Evolutionary conservation across 2,329 filamentous ascomycete species (phyloP), one percentile per base, ranked within the genome.

Genomic region (Calonectria ilicicola): DNA sequence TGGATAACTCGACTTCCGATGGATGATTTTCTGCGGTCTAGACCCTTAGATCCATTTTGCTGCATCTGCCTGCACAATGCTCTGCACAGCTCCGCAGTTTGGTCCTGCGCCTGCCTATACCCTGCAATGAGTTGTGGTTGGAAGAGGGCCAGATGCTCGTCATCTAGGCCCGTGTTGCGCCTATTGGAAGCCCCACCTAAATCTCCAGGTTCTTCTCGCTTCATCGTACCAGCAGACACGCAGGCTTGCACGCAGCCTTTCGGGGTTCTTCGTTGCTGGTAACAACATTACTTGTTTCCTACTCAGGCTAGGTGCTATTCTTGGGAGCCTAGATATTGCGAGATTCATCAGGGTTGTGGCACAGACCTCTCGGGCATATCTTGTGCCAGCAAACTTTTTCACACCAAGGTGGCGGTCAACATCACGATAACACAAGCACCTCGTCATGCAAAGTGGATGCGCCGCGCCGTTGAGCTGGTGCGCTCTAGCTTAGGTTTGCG

Each of bases 121-220:
- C 47, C 69, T 70, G 67, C 71, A 68, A 74, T 65, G 42, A 65
- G 47, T 67, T 47, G 42, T 68, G 65, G 49, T 73, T 79, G 49
- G 77, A 78, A 77, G 77, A 62, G 60, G 53, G 53, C 65, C 63
- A 67, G 72, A 79, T 60, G 66, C 69, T 72, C 60, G 69, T 71
- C 40, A 73, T 64, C 68, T 56, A 68, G 63, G 77, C 56, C 38
- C 46, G 64, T 46, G 67, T 65, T 38, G 67, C 42, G 65, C 60
- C 35, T 51, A 70, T 74, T 78, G 70, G 75, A 15, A 15, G 23
- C 62, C 44, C 76, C 74, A 73, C 67, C 38, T 53, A 63, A 78
- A 75, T 77, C 69, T 75, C 72, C 71, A 67, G 72, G 74, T 42
- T 42, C 66, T 42, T 42, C 66, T 58, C 51, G 44, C 68, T 38